phyloP scores from a whole-genome alignment of 352 stramenopile genomes.

The Phytophthora tubulina region DNA sequence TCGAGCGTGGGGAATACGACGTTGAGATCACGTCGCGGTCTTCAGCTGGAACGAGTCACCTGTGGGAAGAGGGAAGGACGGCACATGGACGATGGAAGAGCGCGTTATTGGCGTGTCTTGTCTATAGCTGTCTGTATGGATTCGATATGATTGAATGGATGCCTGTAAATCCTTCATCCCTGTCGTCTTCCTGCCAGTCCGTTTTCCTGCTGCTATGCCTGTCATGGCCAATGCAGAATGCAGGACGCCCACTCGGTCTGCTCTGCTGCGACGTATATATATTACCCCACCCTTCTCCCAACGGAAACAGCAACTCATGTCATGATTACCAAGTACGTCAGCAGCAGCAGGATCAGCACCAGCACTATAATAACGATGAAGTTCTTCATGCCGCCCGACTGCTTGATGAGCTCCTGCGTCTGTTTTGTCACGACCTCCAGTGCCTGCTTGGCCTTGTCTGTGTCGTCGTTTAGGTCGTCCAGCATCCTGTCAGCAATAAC shows the following conservation, averaged over 20 bases:
- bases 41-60: slow-evolving; percentile 17
- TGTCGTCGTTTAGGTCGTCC: slow-evolving; percentile 86
- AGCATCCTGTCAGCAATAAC: slow-evolving; percentile 65
- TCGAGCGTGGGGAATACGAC: neutral
- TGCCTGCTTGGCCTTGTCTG: slow-evolving; percentile 80
- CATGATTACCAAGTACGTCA: slow-evolving; percentile 92
- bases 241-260: slow-evolving; percentile 6
- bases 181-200: slow-evolving; percentile 32
- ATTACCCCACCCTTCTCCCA: slow-evolving; percentile 27
- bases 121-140: slow-evolving; percentile 50
- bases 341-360: slow-evolving; percentile 81
- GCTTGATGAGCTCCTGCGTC: slow-evolving; percentile 87
- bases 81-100: slow-evolving; percentile 40
- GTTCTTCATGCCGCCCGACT: slow-evolving; percentile 88
- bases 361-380: slow-evolving; percentile 90
- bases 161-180: slow-evolving; percentile 46
- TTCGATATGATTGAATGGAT: slow-evolving; percentile 57
- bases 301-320: slow-evolving; percentile 52
- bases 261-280: slow-evolving; percentile 35
- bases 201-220: slow-evolving; percentile 6
- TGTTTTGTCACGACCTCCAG: slow-evolving; percentile 85
- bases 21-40: slow-evolving; percentile 10
- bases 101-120: slow-evolving; percentile 33
- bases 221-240: neutral
- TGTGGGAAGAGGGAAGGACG: slow-evolving; percentile 24